A percentile compares a stretch with the other conserved stretches of the same genome.
Conservation (phyloP, 2,329 filamentous ascomycete genomes). For the Cladosporium velox region DNA sequence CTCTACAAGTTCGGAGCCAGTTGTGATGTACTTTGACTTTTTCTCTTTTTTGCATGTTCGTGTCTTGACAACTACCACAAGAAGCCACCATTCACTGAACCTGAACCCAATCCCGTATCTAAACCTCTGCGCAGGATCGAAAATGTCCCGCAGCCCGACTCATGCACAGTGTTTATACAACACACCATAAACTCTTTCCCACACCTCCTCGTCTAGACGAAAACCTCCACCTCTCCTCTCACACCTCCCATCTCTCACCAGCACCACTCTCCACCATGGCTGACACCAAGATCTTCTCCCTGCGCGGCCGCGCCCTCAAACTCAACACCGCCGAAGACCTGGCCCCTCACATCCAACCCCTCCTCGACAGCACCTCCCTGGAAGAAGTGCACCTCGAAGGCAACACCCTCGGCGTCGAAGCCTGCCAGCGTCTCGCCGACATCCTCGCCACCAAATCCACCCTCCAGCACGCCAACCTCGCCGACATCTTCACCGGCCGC, state of each 20-base stretch:
- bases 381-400: slow-evolving; percentile 85
- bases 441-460: slow-evolving; percentile 82
- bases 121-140: neutral
- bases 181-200: neutral
- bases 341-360: slow-evolving; percentile 75
- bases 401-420: slow-evolving; percentile 89
- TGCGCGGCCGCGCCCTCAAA: slow-evolving; percentile 90
- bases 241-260: too few species aligned
- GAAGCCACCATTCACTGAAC: neutral
- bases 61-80: neutral
- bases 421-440: slow-evolving; percentile 80
- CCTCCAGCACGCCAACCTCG: slow-evolving; percentile 75
- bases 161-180: slow-evolving; percentile 7
- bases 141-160: slow-evolving; percentile 13
- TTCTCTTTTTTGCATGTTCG: too few species aligned
- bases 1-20: too few species aligned
- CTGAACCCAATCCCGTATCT: neutral
- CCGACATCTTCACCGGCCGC: slow-evolving; percentile 96
- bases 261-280: slow-evolving; percentile 49
- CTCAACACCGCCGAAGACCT: slow-evolving; percentile 86
- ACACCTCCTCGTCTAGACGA: slow-evolving; percentile 5
- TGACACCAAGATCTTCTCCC: slow-evolving; percentile 71
- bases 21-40: too few species aligned
- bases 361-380: slow-evolving; percentile 70
- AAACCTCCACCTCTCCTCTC: neutral